Conservation (phyloP, 2,329 filamentous ascomycete genomes). For the Zymoseptoria ardabiliae region DNA sequence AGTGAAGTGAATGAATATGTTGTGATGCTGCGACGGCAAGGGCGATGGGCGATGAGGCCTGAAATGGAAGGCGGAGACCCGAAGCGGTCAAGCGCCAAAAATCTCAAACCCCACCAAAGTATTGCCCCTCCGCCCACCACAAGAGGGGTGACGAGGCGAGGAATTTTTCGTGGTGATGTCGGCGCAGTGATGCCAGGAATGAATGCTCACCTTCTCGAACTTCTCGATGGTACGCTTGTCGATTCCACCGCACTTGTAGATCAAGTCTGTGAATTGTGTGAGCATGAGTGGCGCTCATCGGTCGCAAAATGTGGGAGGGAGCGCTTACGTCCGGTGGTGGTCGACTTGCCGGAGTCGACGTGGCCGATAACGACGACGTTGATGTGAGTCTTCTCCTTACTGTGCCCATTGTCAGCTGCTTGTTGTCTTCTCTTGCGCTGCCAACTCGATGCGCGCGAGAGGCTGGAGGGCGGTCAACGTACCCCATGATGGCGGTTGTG, state of each 20-base stretch:
- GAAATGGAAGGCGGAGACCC: background rate
- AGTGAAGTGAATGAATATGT: background rate
- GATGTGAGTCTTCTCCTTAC: constrained; percentile 95
- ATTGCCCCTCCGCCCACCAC: constrained; percentile 15
- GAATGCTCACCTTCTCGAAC: constrained; percentile 88
- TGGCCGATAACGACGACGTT: constrained; percentile 97
- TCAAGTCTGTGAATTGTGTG: constrained; percentile 73
- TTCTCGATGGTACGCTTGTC: constrained; percentile 99
- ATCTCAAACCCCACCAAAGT: constrained; percentile 21
- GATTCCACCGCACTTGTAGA: constrained; percentile 99
- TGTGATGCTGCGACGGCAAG: background rate
- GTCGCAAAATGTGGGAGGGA: constrained; percentile 24
- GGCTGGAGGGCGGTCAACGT: constrained; percentile 31
- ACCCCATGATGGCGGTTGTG: constrained; percentile 54
- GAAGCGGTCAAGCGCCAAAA: constrained; percentile 14
- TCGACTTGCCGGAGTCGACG: constrained; percentile 99
- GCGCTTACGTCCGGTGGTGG: constrained; percentile 72
- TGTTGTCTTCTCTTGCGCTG: constrained; percentile 3
- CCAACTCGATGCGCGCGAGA: constrained; percentile 6
- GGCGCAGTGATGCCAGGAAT: background rate
- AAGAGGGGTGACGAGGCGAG: constrained; percentile 11
- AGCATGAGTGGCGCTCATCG: constrained; percentile 28
- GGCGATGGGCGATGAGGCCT: background rate
- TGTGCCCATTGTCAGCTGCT: constrained; percentile 39
- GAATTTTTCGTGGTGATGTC: constrained; percentile 6